Conservation (phyloP, 306 rosid species). For the Prunus davidiana region DNA sequence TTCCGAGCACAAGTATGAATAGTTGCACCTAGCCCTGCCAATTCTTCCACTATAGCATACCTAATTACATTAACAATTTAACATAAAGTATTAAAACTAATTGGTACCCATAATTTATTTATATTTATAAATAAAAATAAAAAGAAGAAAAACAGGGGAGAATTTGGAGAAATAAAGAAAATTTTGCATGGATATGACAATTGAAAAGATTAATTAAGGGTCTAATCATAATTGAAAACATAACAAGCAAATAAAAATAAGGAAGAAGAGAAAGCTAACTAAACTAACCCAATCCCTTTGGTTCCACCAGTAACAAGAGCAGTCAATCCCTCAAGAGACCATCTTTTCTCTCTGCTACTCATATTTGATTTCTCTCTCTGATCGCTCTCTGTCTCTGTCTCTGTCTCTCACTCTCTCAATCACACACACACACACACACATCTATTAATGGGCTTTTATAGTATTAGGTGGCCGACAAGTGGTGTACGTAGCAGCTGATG, state of each 20-base stretch:
- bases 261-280: not conserved
- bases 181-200: too few species aligned
- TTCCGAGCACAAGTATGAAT: slow-evolving; percentile 22
- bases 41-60: slow-evolving; percentile 35
- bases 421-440: not conserved
- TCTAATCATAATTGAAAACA: not conserved
- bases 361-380: not conserved
- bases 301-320: slow-evolving; percentile 51
- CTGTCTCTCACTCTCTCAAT: not conserved
- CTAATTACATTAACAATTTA: slow-evolving; percentile 11
- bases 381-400: not conserved
- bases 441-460: not conserved
- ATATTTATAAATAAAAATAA: too few species aligned
- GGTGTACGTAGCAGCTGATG: not conserved
- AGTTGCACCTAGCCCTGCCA: slow-evolving; percentile 26
- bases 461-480: not conserved
- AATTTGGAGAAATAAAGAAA: not conserved
- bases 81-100: not conserved
- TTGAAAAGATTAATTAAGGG: not conserved
- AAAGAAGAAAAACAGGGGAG: not conserved
- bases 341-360: slow-evolving; percentile 11
- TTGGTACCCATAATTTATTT: too few species aligned
- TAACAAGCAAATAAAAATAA: not conserved
- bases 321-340: slow-evolving; percentile 43
- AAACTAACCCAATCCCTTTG: slow-evolving; percentile 41